Percentiles rank a stretch among this genome's conserved stretches.
Evolutionary conservation across 2,329 filamentous ascomycete genomes (phyloP).

Genomic region (Seiridium cupressi): DNA sequence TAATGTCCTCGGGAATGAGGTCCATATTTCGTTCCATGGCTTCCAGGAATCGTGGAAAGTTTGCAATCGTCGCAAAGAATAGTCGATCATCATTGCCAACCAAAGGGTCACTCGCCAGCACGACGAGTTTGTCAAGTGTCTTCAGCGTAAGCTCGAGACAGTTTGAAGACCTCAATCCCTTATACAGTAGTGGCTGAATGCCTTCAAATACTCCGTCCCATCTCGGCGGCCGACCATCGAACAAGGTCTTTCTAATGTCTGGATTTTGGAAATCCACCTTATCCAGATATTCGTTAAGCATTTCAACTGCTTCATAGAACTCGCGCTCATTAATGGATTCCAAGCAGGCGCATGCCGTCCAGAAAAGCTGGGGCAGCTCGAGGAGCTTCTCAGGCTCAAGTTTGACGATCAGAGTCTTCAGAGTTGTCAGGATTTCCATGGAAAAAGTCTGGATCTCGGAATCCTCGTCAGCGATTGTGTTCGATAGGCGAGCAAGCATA

Average conservation of each 20-base stretch:
- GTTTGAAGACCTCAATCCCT: constrained; percentile 82
- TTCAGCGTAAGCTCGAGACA: constrained; percentile 77
- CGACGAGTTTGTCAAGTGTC: constrained; percentile 75
- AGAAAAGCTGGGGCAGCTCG: constrained; percentile 93
- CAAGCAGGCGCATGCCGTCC: constrained; percentile 94
- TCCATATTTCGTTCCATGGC: constrained; percentile 66
- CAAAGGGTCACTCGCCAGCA: constrained; percentile 74
- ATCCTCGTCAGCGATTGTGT: constrained; percentile 94
- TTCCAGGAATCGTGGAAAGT: constrained; percentile 81
- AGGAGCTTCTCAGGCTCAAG: constrained; percentile 76
- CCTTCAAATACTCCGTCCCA: constrained; percentile 93
- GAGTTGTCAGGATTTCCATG: constrained; percentile 93
- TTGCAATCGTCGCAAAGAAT: constrained; percentile 86
- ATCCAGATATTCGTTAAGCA: constrained; percentile 82
- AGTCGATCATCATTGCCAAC: constrained; percentile 81
- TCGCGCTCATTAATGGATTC: constrained; percentile 97
- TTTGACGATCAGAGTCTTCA: constrained; percentile 88
- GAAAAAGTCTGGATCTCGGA: constrained; percentile 94
- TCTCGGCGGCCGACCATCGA: constrained; percentile 75
- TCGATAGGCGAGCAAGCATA: constrained; percentile 92
- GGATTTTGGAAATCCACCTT: constrained; percentile 79
- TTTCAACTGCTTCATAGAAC: constrained; percentile 85
- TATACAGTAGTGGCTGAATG: constrained; percentile 81
- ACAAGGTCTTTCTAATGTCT: constrained; percentile 65
- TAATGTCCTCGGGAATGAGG: constrained; percentile 51